These are phyloP conservation scores for Carallia pectinifolia DNA, from an alignment of 345 rosid species.

Conservation along the genomic window DNA sequence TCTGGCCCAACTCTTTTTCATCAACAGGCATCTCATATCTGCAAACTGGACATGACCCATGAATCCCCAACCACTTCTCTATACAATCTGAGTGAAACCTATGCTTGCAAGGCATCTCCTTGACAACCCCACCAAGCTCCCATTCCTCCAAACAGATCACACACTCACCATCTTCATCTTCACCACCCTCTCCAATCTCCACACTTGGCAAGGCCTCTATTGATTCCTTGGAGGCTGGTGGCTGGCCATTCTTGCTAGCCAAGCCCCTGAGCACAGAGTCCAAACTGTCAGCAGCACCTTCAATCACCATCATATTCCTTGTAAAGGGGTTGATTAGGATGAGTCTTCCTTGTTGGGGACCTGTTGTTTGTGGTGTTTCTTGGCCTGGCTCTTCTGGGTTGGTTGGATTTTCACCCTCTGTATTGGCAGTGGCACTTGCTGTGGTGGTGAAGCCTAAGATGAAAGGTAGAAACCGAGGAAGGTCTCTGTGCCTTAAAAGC, in stretches of 20 bases:
- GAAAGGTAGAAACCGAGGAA: constrained; percentile 44
- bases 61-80: constrained; percentile 71
- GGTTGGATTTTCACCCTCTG: background rate
- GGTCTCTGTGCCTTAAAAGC: constrained; percentile 34
- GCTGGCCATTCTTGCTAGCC: constrained; percentile 45
- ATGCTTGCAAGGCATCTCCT: constrained; percentile 84
- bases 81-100: constrained; percentile 72
- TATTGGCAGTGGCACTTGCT: background rate
- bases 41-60: constrained; percentile 86
- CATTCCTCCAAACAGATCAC: constrained; percentile 67
- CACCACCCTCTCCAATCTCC: constrained; percentile 35
- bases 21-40: constrained; percentile 77
- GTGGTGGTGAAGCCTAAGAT: constrained; percentile 45
- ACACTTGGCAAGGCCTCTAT: constrained; percentile 58
- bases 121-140: constrained; percentile 39
- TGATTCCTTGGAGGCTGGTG: constrained; percentile 78
- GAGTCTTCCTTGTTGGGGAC: constrained; percentile 42
- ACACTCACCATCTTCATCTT: constrained; percentile 46
- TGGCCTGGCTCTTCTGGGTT: constrained; percentile 31
- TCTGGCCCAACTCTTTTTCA: constrained; percentile 33
- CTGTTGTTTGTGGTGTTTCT: constrained; percentile 6
- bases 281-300: constrained; percentile 34
- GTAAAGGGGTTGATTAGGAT: constrained; percentile 64
- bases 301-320: constrained; percentile 62
- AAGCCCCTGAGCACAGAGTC: constrained; percentile 44